These are phyloP conservation scores for Solanum infundibuliforme DNA, from an alignment of 257 asterid genomes.

Conservation along the genomic window DNA sequence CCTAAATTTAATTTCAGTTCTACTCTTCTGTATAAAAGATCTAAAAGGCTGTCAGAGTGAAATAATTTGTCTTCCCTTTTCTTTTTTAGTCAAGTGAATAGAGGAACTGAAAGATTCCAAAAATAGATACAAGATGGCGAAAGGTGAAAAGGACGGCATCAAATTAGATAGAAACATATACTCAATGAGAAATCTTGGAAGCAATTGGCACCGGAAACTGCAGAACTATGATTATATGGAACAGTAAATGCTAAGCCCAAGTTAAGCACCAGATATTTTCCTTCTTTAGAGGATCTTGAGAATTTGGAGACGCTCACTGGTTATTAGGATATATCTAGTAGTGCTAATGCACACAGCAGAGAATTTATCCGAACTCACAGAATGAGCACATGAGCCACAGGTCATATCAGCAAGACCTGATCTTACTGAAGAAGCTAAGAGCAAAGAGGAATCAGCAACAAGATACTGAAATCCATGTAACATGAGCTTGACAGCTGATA, in stretches of 20 bases:
- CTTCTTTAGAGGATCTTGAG: not conserved
- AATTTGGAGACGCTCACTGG: not conserved
- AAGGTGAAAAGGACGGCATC: not conserved
- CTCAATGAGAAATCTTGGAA: not conserved
- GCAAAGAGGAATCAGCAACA: not conserved
- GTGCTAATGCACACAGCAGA: not conserved
- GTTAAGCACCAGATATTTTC: not conserved
- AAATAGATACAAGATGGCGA: not conserved
- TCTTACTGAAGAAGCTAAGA: not conserved
- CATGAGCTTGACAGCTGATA: not conserved
- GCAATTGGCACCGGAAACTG: not conserved
- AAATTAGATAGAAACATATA: not conserved
- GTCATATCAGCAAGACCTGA: not conserved
- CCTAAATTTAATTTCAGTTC: not conserved
- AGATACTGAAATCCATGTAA: constrained; percentile 2
- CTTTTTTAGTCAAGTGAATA: not conserved
- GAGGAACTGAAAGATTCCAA: not conserved
- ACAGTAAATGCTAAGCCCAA: not conserved
- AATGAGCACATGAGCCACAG: not conserved
- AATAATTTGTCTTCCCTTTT: not conserved
- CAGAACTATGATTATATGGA: not conserved
- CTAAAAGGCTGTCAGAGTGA: not conserved
- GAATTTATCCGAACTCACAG: not conserved
- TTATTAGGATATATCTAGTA: not conserved
- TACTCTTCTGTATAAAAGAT: not conserved